Evolutionary conservation across 306 rosid genomes (phyloP).

Genomic region (Quercus cerris): DNA sequence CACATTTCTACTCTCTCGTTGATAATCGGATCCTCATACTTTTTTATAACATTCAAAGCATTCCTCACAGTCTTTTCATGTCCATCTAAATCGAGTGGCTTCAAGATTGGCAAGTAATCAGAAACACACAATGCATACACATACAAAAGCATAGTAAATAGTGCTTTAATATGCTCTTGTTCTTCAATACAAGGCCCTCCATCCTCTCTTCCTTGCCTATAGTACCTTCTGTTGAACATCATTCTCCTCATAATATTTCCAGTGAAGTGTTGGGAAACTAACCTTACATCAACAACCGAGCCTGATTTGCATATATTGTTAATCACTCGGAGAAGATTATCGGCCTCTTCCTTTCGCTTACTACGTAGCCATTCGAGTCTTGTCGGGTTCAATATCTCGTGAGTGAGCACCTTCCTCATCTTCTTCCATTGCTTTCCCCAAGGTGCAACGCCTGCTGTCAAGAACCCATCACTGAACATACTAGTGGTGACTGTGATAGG

Average conservation of each 20-base stretch:
- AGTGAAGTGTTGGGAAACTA: conserved; percentile 18
- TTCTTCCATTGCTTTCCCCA: conserved; percentile 31
- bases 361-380: conserved; percentile 20
- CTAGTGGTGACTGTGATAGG: conserved; percentile 12
- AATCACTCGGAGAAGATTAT: conserved; percentile 31
- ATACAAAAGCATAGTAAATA: too few relatives aligned
- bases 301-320: conserved; percentile 11
- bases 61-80: too few relatives aligned
- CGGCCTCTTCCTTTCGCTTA: conserved; percentile 40
- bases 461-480: conserved; percentile 17
- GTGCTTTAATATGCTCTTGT: too few relatives aligned
- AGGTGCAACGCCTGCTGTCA: conserved; percentile 1
- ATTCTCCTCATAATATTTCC: neutral
- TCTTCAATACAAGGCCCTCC: too few relatives aligned
- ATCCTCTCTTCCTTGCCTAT: too few relatives aligned
- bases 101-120: too few relatives aligned
- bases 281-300: conserved; percentile 24
- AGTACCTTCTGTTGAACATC: neutral
- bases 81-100: too few relatives aligned
- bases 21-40: too few relatives aligned
- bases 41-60: too few relatives aligned
- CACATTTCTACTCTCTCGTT: too few relatives aligned
- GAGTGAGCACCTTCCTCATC: conserved; percentile 23
- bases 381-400: conserved; percentile 8
- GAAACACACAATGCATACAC: too few relatives aligned